Percentiles rank a stretch among this genome's conserved stretches.
Conservation (phyloP, 192 early-diverging fungal genomes). For the Phlyctochytrium arcticum region DNA sequence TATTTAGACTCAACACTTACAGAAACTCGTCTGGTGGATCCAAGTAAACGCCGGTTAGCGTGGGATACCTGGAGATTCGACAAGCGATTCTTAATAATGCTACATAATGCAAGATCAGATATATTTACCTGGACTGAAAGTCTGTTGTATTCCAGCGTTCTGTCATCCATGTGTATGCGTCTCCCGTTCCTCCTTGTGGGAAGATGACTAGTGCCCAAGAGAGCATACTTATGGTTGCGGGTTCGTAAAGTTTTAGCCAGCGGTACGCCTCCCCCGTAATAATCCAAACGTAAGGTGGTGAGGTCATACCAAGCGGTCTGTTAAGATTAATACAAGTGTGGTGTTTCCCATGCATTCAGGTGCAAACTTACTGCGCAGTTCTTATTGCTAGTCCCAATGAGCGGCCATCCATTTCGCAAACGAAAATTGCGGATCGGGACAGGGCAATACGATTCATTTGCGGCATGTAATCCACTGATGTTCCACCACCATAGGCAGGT, state of each 20-base stretch:
- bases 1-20: not conserved
- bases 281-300: constrained; percentile 1
- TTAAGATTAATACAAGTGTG: not conserved
- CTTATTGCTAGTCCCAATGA: not conserved
- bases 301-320: constrained; percentile 2
- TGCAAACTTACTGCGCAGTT: not conserved
- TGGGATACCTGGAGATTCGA: too few relatives aligned
- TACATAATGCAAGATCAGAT: too few relatives aligned
- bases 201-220: too few relatives aligned
- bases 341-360: not conserved
- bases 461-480: not conserved
- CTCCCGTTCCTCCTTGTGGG: not conserved
- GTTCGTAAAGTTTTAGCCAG: not conserved
- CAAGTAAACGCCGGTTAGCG: too few relatives aligned
- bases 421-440: not conserved
- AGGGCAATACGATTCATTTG: not conserved
- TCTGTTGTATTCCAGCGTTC: constrained; percentile 3
- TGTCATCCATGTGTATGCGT: not conserved
- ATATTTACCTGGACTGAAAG: constrained; percentile 5
- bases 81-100: too few relatives aligned
- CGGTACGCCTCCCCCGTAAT: not conserved
- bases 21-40: too few relatives aligned
- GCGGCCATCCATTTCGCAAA: not conserved
- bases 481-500: not conserved
- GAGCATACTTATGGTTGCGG: too few relatives aligned